phyloP scores from a whole-genome alignment of 192 early-diverging fungal genomes.

The Coemansia sp. region DNA sequence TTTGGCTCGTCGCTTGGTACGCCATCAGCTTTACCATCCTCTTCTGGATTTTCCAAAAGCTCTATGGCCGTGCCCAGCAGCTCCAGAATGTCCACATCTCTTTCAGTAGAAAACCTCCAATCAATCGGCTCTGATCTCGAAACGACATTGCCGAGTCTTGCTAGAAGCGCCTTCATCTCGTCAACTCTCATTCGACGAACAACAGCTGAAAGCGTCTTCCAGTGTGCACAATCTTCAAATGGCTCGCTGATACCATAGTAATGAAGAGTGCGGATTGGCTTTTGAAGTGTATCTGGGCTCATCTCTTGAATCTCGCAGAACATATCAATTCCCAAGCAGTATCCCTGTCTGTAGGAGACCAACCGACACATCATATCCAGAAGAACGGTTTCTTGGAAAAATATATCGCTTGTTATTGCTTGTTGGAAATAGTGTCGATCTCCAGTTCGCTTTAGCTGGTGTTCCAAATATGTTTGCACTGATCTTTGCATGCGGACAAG shows the following conservation, averaged over 20 bases:
- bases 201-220: constrained; percentile 46
- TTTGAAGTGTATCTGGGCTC: constrained; percentile 40
- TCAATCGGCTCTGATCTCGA: constrained; percentile 7
- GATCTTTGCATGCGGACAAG: constrained; percentile 72
- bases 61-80: constrained; percentile 15
- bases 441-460: constrained; percentile 3
- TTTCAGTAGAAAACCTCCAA: constrained; percentile 22
- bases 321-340: constrained; percentile 62
- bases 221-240: constrained; percentile 40
- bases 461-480: constrained; percentile 60
- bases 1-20: constrained; percentile 7
- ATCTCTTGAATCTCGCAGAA: constrained; percentile 60
- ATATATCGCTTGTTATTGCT: constrained; percentile 64
- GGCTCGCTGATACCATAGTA: constrained; percentile 59
- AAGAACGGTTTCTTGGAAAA: constrained; percentile 55
- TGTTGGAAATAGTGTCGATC: constrained; percentile 16
- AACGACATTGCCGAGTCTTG: constrained; percentile 7
- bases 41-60: constrained; percentile 20
- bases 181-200: constrained; percentile 41
- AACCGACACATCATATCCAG: constrained; percentile 56
- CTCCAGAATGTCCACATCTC: constrained; percentile 13
- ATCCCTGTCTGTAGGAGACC: constrained; percentile 59
- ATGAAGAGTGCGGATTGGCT: constrained; percentile 67
- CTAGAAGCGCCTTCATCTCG: constrained; percentile 42
- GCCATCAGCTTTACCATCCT: background rate